Evolutionary conservation across 768 basidiomycete genomes (phyloP).

Genomic region (Clathrus columnatus): DNA sequence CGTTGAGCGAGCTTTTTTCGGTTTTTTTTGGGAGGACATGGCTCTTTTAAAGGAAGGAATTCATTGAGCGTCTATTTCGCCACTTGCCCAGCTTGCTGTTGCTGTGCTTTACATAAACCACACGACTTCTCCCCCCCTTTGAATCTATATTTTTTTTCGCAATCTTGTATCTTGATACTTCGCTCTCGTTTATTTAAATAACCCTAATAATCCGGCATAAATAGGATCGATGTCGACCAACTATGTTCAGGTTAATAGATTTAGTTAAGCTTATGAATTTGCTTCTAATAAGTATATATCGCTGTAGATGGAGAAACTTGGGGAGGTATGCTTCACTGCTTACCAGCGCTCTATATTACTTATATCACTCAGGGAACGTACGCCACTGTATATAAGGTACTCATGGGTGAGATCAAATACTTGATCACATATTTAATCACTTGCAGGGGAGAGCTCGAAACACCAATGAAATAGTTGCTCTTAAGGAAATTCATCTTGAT

Average conservation of each 20-base stretch:
- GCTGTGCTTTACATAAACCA: not conserved
- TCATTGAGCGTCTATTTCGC: not conserved
- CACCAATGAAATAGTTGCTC: slow-evolving; percentile 96
- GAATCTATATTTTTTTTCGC: not conserved
- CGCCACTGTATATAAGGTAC: slow-evolving; percentile 94
- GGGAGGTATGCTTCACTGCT: slow-evolving; percentile 29
- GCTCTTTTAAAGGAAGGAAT: not conserved
- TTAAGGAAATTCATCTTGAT: slow-evolving; percentile 99
- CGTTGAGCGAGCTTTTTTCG: slow-evolving; percentile 28
- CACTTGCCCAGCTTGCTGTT: not conserved
- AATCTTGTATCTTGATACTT: not conserved
- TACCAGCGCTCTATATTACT: not conserved
- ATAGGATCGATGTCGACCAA: slow-evolving; percentile 33
- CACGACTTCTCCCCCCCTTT: slow-evolving; percentile 1
- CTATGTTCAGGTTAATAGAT: slow-evolving; percentile 44
- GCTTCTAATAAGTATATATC: not conserved
- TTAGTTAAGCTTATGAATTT: not conserved
- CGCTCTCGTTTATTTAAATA: not conserved
- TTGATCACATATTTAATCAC: not conserved
- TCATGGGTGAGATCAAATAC: slow-evolving; percentile 10
- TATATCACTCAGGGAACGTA: slow-evolving; percentile 66
- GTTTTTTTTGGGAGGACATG: not conserved
- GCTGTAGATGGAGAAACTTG: slow-evolving; percentile 80
- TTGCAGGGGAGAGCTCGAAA: slow-evolving; percentile 84
- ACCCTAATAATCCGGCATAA: not conserved